These are phyloP conservation scores for Plantago elongata DNA, from an alignment of 257 asterid genomes.

Conservation along the genomic window DNA sequence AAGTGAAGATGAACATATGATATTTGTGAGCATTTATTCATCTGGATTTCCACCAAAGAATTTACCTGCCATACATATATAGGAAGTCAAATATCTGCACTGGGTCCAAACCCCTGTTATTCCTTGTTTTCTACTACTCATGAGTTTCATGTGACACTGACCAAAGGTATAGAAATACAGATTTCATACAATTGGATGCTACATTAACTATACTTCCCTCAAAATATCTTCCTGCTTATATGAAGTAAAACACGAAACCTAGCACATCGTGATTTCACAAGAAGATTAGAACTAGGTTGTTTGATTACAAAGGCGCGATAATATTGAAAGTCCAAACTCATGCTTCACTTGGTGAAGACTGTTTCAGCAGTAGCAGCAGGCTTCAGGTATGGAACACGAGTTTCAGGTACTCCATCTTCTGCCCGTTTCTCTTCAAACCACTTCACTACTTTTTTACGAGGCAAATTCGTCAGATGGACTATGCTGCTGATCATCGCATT, in stretches of 20 bases:
- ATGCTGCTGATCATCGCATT: conserved; percentile 85
- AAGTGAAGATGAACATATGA: too few species aligned
- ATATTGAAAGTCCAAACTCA: neutral
- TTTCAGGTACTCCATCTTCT: conserved; percentile 74
- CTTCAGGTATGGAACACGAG: conserved; percentile 40
- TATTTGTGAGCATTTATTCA: too few species aligned
- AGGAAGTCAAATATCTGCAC: too few species aligned
- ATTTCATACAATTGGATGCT: neutral
- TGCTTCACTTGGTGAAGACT: conserved; percentile 25
- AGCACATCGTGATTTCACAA: neutral
- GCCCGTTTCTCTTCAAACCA: conserved; percentile 91
- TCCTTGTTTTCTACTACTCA: too few species aligned
- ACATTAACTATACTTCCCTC: neutral
- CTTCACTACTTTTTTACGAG: conserved; percentile 73
- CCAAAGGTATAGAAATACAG: too few species aligned
- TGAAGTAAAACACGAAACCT: conserved; percentile 2
- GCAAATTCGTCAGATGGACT: conserved; percentile 81
- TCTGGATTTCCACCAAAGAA: too few species aligned
- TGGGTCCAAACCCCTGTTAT: too few species aligned
- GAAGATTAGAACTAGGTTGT: too few species aligned
- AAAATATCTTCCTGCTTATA: neutral
- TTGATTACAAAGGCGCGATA: neutral
- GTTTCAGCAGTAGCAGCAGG: conserved; percentile 29
- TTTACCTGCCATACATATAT: too few species aligned
- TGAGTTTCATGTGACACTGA: too few species aligned